A percentile compares a stretch with the other conserved stretches of the same genome.
phyloP scores from a whole-genome alignment of 495 filamentous ascomycete genomes.

The Penicillium turbatum region DNA sequence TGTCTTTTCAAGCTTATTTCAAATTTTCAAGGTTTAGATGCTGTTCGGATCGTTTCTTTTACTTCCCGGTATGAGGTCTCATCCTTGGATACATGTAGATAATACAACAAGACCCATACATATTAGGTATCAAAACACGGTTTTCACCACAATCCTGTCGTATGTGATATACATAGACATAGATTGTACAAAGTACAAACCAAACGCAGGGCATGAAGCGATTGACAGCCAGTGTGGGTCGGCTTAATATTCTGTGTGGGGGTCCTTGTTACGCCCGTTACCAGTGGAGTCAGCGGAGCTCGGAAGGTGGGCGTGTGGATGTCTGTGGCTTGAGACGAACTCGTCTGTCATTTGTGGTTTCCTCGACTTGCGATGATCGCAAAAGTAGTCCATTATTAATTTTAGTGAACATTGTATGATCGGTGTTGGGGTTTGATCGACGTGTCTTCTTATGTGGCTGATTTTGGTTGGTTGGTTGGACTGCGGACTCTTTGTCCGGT shows the following conservation, averaged over 20 bases:
- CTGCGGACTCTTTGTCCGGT: neutral
- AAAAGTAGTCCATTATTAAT: neutral
- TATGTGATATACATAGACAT: too few relatives aligned
- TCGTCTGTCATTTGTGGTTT: constrained; percentile 1
- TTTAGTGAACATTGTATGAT: neutral
- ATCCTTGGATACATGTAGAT: too few relatives aligned
- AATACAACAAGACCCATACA: too few relatives aligned
- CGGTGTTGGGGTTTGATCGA: too few relatives aligned
- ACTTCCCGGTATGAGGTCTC: neutral
- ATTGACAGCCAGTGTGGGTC: neutral
- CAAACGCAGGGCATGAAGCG: neutral
- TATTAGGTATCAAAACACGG: too few relatives aligned
- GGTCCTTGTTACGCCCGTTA: neutral
- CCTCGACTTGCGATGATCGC: neutral
- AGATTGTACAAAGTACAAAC: neutral
- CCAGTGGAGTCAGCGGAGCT: neutral
- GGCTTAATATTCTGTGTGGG: neutral
- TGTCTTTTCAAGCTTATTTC: neutral
- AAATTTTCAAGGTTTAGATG: neutral
- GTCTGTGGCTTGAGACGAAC: constrained; percentile 1
- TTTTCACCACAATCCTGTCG: too few relatives aligned
- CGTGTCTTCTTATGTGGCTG: neutral
- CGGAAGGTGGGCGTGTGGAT: neutral
- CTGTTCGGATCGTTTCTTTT: neutral
- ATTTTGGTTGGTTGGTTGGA: neutral